These are phyloP conservation scores for Termitomyces sp. DNA, from an alignment of 768 basidiomycete species.

Conservation along the genomic window DNA sequence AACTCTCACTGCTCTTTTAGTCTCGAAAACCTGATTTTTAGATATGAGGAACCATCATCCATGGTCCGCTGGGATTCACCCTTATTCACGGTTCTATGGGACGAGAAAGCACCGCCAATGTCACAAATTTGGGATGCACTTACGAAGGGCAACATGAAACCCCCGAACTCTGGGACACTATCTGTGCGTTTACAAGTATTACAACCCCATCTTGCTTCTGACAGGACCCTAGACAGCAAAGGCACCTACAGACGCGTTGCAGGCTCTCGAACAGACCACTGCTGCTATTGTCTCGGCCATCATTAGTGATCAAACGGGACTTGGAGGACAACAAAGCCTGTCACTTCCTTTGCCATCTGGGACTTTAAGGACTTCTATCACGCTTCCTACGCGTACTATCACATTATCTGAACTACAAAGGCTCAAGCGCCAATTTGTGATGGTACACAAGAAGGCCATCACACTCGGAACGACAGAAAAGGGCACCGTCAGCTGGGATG, in stretches of 20 bases:
- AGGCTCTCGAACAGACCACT: constrained; percentile 77
- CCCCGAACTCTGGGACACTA: constrained; percentile 81
- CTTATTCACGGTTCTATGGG: constrained; percentile 78
- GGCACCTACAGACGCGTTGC: constrained; percentile 85
- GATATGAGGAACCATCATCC: constrained; percentile 95
- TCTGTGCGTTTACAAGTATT: constrained; percentile 38
- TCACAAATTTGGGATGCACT: constrained; percentile 78
- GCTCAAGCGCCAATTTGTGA: constrained; percentile 87
- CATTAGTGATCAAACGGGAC: constrained; percentile 52
- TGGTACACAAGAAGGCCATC: constrained; percentile 84
- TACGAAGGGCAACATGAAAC: constrained; percentile 74
- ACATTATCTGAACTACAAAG: constrained; percentile 88
- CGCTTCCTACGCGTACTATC: constrained; percentile 63
- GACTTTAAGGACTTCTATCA: constrained; percentile 39
- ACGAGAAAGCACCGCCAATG: constrained; percentile 59
- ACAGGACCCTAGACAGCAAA: constrained; percentile 52
- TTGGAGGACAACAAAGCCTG: constrained; percentile 49
- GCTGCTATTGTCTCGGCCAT: constrained; percentile 67
- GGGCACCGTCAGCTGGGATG: constrained; percentile 72
- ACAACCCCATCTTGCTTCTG: background rate
- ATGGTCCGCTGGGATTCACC: constrained; percentile 99
- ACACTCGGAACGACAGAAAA: constrained; percentile 77
- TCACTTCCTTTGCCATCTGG: constrained; percentile 36
- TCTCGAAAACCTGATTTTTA: constrained; percentile 78
- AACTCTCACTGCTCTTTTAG: constrained; percentile 29